Base-by-base conservation (phyloP, 176 grass and related monocot species). In the Phragmites australis region DNA sequence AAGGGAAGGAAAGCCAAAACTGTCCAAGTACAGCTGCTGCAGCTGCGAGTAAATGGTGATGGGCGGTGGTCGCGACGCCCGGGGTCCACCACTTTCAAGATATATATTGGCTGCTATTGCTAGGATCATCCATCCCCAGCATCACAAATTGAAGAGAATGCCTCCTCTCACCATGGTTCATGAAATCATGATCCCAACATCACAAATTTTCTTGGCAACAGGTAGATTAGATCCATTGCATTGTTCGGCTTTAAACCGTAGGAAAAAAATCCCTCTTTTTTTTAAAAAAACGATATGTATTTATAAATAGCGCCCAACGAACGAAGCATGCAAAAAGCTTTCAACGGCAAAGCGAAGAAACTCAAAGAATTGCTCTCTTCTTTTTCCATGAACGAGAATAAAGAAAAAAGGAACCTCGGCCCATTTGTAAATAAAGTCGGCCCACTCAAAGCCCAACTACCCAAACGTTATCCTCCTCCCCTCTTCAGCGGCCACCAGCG, bases 11-110 rank as follows among this genome's bases (percentile, higher is more conserved):
- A 62, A 53, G n/a, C 59, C 58, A 22, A 53, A 50, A 13, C 25
- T 74, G 41, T 55, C 57, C 59, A 66, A 55, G 70, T 83, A 83
- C 81, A 34, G 7, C 48, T 1, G 48, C 25, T 17, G 23, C 72
- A 48, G 60, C 72, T n/a, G 34, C 2, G 29, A 68, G 50, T 84
- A 26, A 84, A 78, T 78, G 42, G 64, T 61, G 65, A 49, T 70
- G 73, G 52, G 73, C 82, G 52, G 54, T 13, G 8, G 41, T 50
- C 21, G 19, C 27, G 74, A 32, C 74, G 8, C 2, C 10, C 7
- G 0, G 41, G 22, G 16, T 51, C 74, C 65, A 71, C 52, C 8
- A 4, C 60, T 79, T 78, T 66, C 76, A 67, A 67, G 21, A 53
- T n/a, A n/a, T n/a, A n/a, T n/a, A n/a, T 41, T 79, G 76, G 75